phyloP scores from a whole-genome alignment of 2,329 filamentous ascomycete genomes.

The Pezicula rhizophila region DNA sequence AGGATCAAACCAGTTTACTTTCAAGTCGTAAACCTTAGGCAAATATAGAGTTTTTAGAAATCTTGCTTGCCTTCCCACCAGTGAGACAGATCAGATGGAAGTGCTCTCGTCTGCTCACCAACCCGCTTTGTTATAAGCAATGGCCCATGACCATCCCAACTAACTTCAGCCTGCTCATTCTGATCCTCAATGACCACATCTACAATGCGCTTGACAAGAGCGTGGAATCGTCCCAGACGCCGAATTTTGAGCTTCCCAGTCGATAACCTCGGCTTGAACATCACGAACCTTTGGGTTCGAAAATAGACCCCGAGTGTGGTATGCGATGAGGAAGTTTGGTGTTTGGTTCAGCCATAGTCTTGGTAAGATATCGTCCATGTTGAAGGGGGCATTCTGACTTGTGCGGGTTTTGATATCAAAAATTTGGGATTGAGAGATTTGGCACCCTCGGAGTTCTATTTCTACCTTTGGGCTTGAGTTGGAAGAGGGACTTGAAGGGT shows the following conservation, averaged over 20 bases:
- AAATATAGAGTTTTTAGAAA: no score
- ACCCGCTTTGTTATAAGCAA: slow-evolving; percentile 17
- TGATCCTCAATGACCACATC: slow-evolving; percentile 15
- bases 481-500: no score
- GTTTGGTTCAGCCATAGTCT: slow-evolving; percentile 43
- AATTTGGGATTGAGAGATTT: slow-evolving; percentile 35
- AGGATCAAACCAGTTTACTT: no score
- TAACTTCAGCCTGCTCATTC: slow-evolving; percentile 10
- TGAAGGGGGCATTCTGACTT: neutral
- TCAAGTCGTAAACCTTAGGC: no score
- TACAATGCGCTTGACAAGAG: slow-evolving; percentile 15
- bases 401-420: slow-evolving; percentile 49
- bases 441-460: neutral
- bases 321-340: slow-evolving; percentile 43
- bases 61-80: no score
- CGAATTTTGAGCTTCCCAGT: slow-evolving; percentile 15
- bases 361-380: slow-evolving; percentile 27
- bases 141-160: slow-evolving; percentile 15
- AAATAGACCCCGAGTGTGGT: slow-evolving; percentile 37
- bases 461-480: no score
- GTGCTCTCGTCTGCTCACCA: slow-evolving; percentile 12
- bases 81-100: slow-evolving; percentile 15
- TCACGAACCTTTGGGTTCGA: slow-evolving; percentile 9
- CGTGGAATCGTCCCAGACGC: slow-evolving; percentile 14
- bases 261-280: slow-evolving; percentile 6